A percentile compares a stretch with the other conserved stretches of the same genome.
phyloP scores from a whole-genome alignment of 371 early-diverging fungal genomes.

The Apophysomyces variabilis region DNA sequence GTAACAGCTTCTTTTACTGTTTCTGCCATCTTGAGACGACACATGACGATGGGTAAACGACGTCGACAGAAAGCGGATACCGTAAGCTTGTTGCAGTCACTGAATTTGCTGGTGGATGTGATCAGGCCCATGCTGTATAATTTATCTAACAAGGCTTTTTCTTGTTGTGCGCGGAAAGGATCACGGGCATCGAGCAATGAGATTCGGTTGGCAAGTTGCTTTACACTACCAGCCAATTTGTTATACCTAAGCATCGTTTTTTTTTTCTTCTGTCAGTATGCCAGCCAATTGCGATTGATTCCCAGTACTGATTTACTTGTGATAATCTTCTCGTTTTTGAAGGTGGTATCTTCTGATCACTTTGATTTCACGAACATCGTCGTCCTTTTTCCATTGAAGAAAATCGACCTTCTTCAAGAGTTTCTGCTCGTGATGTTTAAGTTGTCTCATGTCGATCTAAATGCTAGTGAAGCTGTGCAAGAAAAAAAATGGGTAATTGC shows the following conservation, averaged over 20 bases:
- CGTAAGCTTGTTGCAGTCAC: slow-evolving; percentile 87
- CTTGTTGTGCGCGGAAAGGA: slow-evolving; percentile 79
- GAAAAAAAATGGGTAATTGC: not conserved
- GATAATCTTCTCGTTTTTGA: slow-evolving; percentile 95
- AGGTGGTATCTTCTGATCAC: slow-evolving; percentile 94
- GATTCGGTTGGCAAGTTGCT: slow-evolving; percentile 87
- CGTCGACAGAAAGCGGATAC: slow-evolving; percentile 95
- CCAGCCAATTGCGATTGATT: no score
- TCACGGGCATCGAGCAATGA: slow-evolving; percentile 91
- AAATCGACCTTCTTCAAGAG: slow-evolving; percentile 99
- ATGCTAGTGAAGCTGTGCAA: not conserved
- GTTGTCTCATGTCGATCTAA: slow-evolving; percentile 59
- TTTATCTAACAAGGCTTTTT: slow-evolving; percentile 87
- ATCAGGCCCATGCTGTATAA: slow-evolving; percentile 94
- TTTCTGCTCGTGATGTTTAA: slow-evolving; percentile 98
- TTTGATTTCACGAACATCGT: slow-evolving; percentile 87
- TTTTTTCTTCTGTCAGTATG: slow-evolving; percentile 11
- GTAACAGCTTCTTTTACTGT: slow-evolving; percentile 93
- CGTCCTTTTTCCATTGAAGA: slow-evolving; percentile 95
- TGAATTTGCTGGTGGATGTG: slow-evolving; percentile 82
- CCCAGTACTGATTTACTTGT: slow-evolving; percentile 59
- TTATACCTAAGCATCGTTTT: slow-evolving; percentile 76
- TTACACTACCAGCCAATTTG: slow-evolving; percentile 86
- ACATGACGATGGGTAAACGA: slow-evolving; percentile 95
- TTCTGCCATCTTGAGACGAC: slow-evolving; percentile 95